Percentiles rank a stretch among this genome's conserved stretches.
Evolutionary conservation across 768 basidiomycete genomes (phyloP).

Genomic region (Trametes gibbosa): DNA sequence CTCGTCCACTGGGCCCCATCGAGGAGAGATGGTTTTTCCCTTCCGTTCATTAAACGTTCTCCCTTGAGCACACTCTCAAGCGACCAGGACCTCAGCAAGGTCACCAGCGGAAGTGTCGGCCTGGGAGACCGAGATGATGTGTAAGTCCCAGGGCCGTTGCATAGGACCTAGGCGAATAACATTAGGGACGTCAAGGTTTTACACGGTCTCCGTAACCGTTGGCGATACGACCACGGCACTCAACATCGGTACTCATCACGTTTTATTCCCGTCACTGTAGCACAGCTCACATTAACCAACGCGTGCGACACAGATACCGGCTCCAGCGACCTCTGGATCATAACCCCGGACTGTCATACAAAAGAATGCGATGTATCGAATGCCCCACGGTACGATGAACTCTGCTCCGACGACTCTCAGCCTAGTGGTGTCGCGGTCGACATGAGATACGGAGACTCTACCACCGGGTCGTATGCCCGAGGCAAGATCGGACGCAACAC

Average conservation of each 20-base stretch:
- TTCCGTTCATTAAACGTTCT: not conserved
- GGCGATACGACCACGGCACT: slow-evolving; percentile 53
- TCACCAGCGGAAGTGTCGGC: slow-evolving; percentile 36
- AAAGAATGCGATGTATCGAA: slow-evolving; percentile 34
- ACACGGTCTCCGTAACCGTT: slow-evolving; percentile 58
- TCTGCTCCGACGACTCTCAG: slow-evolving; percentile 35
- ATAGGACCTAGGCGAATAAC: not conserved
- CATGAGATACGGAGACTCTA: slow-evolving; percentile 69
- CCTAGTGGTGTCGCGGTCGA: slow-evolving; percentile 44
- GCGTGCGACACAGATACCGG: slow-evolving; percentile 68
- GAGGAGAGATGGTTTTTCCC: not conserved
- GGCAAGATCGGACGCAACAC: slow-evolving; percentile 61
- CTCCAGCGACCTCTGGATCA: slow-evolving; percentile 75
- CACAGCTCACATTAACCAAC: not conserved
- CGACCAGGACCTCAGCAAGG: too few species aligned
- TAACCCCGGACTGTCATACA: slow-evolving; percentile 53
- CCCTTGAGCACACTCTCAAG: not conserved
- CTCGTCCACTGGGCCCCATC: not conserved
- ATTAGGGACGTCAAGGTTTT: slow-evolving; percentile 44
- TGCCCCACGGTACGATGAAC: slow-evolving; percentile 46
- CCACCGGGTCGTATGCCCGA: slow-evolving; percentile 62
- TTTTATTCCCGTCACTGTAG: not conserved
- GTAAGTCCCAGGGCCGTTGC: slow-evolving; percentile 37
- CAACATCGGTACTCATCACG: slow-evolving; percentile 50
- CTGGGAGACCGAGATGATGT: slow-evolving; percentile 63